These are phyloP conservation scores for Diplotaxis tenuifolia DNA, from an alignment of 345 rosid species.

Conservation along the genomic window DNA sequence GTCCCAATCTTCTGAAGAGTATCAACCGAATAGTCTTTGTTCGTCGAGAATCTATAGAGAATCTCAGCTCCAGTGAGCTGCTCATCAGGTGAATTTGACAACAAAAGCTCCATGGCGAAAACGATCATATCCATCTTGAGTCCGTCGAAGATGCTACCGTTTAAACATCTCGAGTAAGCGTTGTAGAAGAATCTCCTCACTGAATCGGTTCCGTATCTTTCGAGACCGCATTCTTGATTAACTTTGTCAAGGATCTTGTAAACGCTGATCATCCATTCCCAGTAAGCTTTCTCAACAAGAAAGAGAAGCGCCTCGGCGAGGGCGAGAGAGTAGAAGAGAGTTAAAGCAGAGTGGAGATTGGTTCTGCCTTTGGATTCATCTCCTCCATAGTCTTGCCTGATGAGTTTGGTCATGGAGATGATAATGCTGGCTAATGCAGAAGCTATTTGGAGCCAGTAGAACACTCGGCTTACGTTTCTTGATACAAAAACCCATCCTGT, in stretches of 20 bases:
- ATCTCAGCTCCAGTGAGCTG: conserved; percentile 71
- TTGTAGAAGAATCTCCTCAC: conserved; percentile 82
- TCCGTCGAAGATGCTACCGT: conserved; percentile 88
- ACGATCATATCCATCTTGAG: conserved; percentile 80
- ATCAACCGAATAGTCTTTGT: conserved; percentile 60
- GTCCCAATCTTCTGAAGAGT: conserved; percentile 89
- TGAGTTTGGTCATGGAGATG: conserved; percentile 63
- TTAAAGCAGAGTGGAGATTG: conserved; percentile 66
- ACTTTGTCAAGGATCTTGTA: conserved; percentile 68
- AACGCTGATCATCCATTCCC: conserved; percentile 63
- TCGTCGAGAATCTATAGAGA: conserved; percentile 44
- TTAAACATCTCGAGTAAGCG: conserved; percentile 75
- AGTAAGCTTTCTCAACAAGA: conserved; percentile 76
- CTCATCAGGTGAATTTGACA: conserved; percentile 71
- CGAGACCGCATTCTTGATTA: conserved; percentile 64
- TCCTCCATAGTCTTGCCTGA: conserved; percentile 67
- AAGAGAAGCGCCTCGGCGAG: conserved; percentile 81
- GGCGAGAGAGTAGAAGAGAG: conserved; percentile 75
- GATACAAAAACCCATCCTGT: conserved; percentile 70
- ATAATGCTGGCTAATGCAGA: conserved; percentile 73
- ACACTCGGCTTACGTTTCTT: conserved; percentile 65
- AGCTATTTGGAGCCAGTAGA: conserved; percentile 81
- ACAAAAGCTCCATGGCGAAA: conserved; percentile 70
- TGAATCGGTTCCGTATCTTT: conserved; percentile 52
- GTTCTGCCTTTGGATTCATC: conserved; percentile 42